These are phyloP conservation scores for Moricandia arvensis DNA, from an alignment of 345 rosid species.

Conservation along the genomic window DNA sequence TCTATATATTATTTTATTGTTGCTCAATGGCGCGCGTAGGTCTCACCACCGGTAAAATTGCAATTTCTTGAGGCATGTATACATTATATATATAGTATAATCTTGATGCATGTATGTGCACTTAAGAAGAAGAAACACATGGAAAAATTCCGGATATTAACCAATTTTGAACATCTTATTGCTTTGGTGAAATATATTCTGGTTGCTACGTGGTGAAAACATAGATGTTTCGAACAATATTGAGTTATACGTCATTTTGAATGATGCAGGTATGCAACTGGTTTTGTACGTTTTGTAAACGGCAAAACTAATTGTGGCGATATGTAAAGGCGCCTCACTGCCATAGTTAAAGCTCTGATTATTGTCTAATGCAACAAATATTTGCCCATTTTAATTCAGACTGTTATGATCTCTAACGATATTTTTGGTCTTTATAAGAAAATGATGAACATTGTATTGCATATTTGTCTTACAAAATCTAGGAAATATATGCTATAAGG, in stretches of 20 bases:
- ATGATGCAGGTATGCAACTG: too few relatives aligned
- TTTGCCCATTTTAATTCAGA: too few relatives aligned
- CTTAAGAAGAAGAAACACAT: not conserved
- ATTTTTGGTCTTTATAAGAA: too few relatives aligned
- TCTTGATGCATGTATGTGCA: conserved; percentile 22
- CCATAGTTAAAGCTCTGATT: too few relatives aligned
- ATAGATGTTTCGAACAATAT: not conserved
- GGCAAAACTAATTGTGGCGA: too few relatives aligned
- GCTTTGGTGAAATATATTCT: not conserved
- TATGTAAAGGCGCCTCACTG: too few relatives aligned
- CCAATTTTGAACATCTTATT: not conserved
- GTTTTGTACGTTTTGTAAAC: not conserved
- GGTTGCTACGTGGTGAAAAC: not conserved
- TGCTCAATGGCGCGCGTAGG: not conserved
- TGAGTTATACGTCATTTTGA: not conserved
- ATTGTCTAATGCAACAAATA: too few relatives aligned
- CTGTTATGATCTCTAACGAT: too few relatives aligned
- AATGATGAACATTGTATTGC: too few relatives aligned
- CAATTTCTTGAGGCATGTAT: conserved; percentile 8
- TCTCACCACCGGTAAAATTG: conserved; percentile 11
- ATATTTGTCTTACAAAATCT: too few relatives aligned
- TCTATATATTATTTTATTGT: conserved; percentile 4
- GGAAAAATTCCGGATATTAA: not conserved
- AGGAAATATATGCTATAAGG: too few relatives aligned
- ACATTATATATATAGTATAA: not conserved